A percentile compares a stretch with the other conserved stretches of the same genome.
Evolutionary conservation across 345 rosid species (phyloP).

Genomic region (Populus tremula): DNA sequence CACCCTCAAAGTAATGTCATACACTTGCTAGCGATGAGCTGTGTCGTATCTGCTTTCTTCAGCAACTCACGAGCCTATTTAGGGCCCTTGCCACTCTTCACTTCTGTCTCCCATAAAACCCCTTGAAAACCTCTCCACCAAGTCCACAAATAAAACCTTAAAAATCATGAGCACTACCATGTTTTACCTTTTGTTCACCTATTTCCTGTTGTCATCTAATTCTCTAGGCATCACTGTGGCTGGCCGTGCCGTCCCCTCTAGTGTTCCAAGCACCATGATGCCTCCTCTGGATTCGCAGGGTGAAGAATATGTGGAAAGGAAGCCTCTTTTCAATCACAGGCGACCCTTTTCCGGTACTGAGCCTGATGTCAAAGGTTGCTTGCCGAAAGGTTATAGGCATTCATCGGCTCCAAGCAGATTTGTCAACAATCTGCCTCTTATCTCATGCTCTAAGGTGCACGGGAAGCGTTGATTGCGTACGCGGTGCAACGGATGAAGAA

Average conservation of each 20-base stretch:
- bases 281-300: slow-evolving; percentile 23
- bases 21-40: slow-evolving; percentile 20
- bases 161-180: slow-evolving; percentile 12
- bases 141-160: not conserved
- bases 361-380: slow-evolving; percentile 53
- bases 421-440: slow-evolving; percentile 67
- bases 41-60: slow-evolving; percentile 22
- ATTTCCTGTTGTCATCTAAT: not conserved
- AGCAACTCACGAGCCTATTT: slow-evolving; percentile 72
- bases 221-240: not conserved
- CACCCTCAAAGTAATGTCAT: slow-evolving; percentile 16
- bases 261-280: slow-evolving; percentile 69
- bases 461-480: slow-evolving; percentile 13
- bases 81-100: slow-evolving; percentile 19
- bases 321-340: slow-evolving; percentile 34
- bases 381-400: slow-evolving; percentile 74
- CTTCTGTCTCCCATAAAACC: slow-evolving; percentile 6
- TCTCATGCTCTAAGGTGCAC: slow-evolving; percentile 36
- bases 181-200: slow-evolving; percentile 12
- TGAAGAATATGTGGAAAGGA: slow-evolving; percentile 39
- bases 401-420: slow-evolving; percentile 88
- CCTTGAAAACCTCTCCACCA: slow-evolving; percentile 11
- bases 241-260: slow-evolving; percentile 39
- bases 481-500: not conserved
- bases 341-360: slow-evolving; percentile 31